These are phyloP conservation scores for Kernera saxatilis DNA, from an alignment of 345 rosid genomes.

Conservation along the genomic window DNA sequence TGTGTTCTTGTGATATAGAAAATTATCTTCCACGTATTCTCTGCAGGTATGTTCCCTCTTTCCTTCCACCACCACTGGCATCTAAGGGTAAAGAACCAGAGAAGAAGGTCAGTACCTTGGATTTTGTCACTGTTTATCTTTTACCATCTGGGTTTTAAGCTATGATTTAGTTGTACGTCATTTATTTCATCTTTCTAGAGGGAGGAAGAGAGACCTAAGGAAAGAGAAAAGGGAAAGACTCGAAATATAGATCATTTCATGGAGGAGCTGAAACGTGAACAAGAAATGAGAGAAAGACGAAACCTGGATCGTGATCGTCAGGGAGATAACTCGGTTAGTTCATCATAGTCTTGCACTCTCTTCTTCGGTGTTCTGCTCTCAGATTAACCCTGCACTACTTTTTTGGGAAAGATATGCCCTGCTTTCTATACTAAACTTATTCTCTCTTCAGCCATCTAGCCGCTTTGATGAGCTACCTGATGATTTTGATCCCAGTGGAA, in stretches of 20 bases:
- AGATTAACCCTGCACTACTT: neutral
- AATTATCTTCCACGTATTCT: slow-evolving; percentile 38
- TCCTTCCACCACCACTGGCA: slow-evolving; percentile 91
- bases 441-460: slow-evolving; percentile 68
- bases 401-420: neutral
- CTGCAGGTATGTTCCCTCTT: slow-evolving; percentile 99
- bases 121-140: neutral
- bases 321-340: slow-evolving; percentile 64
- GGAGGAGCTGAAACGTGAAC: slow-evolving; percentile 99
- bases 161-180: slow-evolving; percentile 1
- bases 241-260: slow-evolving; percentile 93
- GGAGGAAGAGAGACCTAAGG: slow-evolving; percentile 77
- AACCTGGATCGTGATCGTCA: slow-evolving; percentile 86
- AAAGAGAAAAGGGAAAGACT: slow-evolving; percentile 82
- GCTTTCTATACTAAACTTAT: slow-evolving; percentile 16
- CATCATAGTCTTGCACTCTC: neutral
- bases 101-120: slow-evolving; percentile 55
- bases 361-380: neutral
- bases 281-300: slow-evolving; percentile 93
- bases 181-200: slow-evolving; percentile 40
- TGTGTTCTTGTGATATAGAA: slow-evolving; percentile 27
- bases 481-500: slow-evolving; percentile 99
- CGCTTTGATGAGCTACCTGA: slow-evolving; percentile 96
- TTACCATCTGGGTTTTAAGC: neutral
- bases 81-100: slow-evolving; percentile 84